phyloP scores from a whole-genome alignment of 2,329 filamentous ascomycete species.

The Triangularia setosa region DNA sequence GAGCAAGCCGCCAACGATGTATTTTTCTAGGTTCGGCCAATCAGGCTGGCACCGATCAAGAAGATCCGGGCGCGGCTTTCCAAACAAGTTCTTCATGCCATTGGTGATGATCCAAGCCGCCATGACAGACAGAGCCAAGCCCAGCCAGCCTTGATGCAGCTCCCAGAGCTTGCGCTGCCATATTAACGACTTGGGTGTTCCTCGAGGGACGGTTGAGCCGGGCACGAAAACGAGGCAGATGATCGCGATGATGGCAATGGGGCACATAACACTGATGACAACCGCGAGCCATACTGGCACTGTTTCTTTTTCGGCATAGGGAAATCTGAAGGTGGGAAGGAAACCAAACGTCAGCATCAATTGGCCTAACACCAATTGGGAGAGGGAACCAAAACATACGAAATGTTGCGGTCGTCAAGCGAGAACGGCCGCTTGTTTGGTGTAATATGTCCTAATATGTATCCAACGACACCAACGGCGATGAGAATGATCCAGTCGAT shows the following conservation, averaged over 20 bases:
- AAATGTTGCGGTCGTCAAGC: constrained; percentile 70
- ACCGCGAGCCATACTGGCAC: constrained; percentile 64
- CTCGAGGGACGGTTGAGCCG: constrained; percentile 60
- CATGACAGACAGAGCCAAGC: constrained; percentile 68
- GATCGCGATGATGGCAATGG: constrained; percentile 63
- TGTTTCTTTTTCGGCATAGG: constrained; percentile 65
- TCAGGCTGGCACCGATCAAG: constrained; percentile 77
- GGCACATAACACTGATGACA: constrained; percentile 59
- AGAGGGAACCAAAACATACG: constrained; percentile 42
- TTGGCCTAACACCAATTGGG: background rate
- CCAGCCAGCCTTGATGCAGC: constrained; percentile 80
- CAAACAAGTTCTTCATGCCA: constrained; percentile 75
- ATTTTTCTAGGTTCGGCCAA: constrained; percentile 54
- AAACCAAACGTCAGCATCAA: constrained; percentile 10
- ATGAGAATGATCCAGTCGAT: constrained; percentile 71
- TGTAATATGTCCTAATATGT: constrained; percentile 52
- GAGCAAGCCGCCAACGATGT: constrained; percentile 55
- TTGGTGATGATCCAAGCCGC: constrained; percentile 77
- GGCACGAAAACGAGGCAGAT: constrained; percentile 69
- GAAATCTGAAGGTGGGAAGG: constrained; percentile 52
- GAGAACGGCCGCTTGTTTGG: constrained; percentile 70
- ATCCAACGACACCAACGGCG: constrained; percentile 55
- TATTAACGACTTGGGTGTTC: constrained; percentile 60
- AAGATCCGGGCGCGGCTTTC: constrained; percentile 74
- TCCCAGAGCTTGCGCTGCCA: constrained; percentile 89